Conservation (phyloP, 208 protist genomes). For the Kentomonas sorsogonicus region DNA sequence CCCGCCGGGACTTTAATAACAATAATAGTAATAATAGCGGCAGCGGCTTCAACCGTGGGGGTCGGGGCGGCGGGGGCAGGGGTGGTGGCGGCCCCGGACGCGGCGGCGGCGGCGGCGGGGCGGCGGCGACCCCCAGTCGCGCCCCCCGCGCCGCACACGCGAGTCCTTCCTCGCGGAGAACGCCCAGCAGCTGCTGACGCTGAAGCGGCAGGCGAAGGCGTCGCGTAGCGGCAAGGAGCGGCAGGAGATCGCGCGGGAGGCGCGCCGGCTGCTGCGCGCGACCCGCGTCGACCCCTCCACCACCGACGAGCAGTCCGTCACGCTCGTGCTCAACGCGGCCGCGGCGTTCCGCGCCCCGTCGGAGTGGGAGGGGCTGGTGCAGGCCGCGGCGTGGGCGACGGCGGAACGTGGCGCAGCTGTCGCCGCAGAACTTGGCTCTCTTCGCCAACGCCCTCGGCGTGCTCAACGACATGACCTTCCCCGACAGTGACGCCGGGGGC, state of each 20-base stretch:
- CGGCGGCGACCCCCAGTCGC: constrained; percentile 10
- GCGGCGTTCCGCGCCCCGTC: constrained; percentile 37
- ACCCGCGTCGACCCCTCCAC: constrained; percentile 70
- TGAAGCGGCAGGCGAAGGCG: constrained; percentile 59
- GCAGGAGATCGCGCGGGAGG: constrained; percentile 33
- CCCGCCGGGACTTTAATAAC: neutral
- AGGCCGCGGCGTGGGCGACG: constrained; percentile 65
- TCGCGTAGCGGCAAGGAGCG: constrained; percentile 52
- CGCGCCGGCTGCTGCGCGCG: constrained; percentile 39
- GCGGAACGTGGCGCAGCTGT: constrained; percentile 47
- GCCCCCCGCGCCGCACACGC: constrained; percentile 11
- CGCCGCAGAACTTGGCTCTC: constrained; percentile 73
- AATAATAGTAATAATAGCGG: neutral
- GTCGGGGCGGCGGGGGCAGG: neutral
- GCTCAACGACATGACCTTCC: too few species aligned
- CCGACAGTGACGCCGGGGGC: too few species aligned
- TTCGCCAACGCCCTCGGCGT: constrained; percentile 66
- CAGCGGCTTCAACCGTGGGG: constrained; percentile 3
- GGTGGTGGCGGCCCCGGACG: neutral
- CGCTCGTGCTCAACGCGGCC: constrained; percentile 69
- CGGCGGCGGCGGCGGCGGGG: constrained; percentile 12
- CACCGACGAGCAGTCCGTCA: constrained; percentile 75
- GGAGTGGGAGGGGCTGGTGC: constrained; percentile 33
- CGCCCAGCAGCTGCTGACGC: constrained; percentile 45
- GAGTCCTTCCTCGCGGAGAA: constrained; percentile 36